A percentile compares a stretch with the other conserved stretches of the same genome.
phyloP scores from a whole-genome alignment of 768 basidiomycete species.

The Pleurotus ostreatus region DNA sequence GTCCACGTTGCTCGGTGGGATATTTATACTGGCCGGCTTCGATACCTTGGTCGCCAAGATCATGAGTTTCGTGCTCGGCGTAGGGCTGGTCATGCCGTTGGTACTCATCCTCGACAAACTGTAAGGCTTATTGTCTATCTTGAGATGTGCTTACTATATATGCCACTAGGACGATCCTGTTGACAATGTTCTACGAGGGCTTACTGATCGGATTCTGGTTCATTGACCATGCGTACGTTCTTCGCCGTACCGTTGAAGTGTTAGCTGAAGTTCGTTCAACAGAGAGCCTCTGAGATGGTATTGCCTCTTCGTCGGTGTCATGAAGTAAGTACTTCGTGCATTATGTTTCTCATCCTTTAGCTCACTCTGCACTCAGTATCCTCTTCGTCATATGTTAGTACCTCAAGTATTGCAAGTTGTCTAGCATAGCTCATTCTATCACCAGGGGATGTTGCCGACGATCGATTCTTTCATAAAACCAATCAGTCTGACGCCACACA shows the following conservation, averaged over 20 bases:
- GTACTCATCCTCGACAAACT: conserved; percentile 87
- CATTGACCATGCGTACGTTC: conserved; percentile 79
- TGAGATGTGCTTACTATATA: too few species aligned
- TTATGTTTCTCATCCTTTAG: not conserved
- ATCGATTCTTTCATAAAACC: conserved; percentile 90
- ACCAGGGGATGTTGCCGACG: conserved; percentile 90
- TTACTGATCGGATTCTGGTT: conserved; percentile 94
- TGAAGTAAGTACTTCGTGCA: conserved; percentile 56
- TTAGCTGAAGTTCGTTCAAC: conserved; percentile 9
- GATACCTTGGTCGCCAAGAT: conserved; percentile 90
- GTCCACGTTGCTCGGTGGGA: conserved; percentile 75
- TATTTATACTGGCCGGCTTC: conserved; percentile 82
- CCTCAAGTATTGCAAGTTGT: conserved; percentile 20
- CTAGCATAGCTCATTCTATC: not conserved
- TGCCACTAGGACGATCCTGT: conserved; percentile 67
- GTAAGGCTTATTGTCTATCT: conserved; percentile 38
- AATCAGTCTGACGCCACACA: conserved; percentile 94
- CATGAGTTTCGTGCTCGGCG: conserved; percentile 84
- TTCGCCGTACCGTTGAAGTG: not conserved
- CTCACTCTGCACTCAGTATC: conserved; percentile 37
- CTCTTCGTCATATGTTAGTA: conserved; percentile 80
- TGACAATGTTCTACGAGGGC: conserved; percentile 81
- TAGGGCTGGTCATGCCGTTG: conserved; percentile 83
- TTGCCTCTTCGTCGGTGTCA: conserved; percentile 76
- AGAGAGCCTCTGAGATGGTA: conserved; percentile 84